These are phyloP conservation scores for Puccinia triticina DNA, from an alignment of 1,284 basidiomycete species.

Conservation along the genomic window DNA sequence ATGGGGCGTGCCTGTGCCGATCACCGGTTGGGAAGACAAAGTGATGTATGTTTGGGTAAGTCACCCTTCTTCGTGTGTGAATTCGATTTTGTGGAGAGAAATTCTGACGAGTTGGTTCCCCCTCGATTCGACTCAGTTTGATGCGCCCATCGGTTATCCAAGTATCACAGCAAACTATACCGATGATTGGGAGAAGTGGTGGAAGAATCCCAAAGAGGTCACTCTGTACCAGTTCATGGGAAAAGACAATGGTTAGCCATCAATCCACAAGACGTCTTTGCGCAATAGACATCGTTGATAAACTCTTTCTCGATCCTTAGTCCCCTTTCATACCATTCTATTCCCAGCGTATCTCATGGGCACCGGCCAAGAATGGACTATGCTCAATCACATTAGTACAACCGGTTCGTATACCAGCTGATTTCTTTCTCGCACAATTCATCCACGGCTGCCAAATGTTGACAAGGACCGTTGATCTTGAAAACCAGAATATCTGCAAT, in stretches of 20 bases:
- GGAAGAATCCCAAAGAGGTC: constrained; percentile 91
- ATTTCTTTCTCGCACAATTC: constrained; percentile 24
- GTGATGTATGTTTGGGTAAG: constrained; percentile 75
- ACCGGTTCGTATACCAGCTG: constrained; percentile 68
- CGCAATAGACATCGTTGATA: background rate
- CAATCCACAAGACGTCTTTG: background rate
- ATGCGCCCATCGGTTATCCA: constrained; percentile 95
- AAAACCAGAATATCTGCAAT: constrained; percentile 85
- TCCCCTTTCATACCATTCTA: constrained; percentile 97
- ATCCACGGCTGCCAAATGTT: constrained; percentile 26
- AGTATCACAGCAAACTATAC: constrained; percentile 97
- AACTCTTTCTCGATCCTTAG: constrained; percentile 63
- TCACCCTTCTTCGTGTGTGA: background rate
- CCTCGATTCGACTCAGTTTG: constrained; percentile 69
- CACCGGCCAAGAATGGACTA: constrained; percentile 90
- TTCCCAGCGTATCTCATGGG: constrained; percentile 89
- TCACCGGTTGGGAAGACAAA: constrained; percentile 69
- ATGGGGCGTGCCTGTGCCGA: constrained; percentile 94
- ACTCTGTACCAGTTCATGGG: constrained; percentile 96
- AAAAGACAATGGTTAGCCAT: constrained; percentile 57
- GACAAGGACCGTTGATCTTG: background rate
- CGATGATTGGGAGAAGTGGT: constrained; percentile 93
- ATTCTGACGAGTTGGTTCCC: background rate
- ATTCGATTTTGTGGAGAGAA: background rate
- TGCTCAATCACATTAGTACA: constrained; percentile 88